These are phyloP conservation scores for Rhododendron vialii DNA, from an alignment of 148 eudicot genomes.

Conservation along the genomic window DNA sequence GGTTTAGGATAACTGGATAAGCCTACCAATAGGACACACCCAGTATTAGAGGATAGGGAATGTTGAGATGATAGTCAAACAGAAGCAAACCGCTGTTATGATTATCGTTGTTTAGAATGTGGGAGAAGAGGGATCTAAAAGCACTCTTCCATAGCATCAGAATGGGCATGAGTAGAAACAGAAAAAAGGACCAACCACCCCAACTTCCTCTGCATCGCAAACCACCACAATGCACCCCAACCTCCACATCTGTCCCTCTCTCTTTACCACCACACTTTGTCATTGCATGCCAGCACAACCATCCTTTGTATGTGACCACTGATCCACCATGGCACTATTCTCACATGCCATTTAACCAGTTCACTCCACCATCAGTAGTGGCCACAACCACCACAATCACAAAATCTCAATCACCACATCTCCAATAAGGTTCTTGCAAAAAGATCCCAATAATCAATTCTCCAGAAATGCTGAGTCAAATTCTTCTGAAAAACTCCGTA, in stretches of 20 bases:
- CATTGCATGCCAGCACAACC: not conserved
- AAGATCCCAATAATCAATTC: not conserved
- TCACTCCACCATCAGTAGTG: not conserved
- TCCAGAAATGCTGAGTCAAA: not conserved
- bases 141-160: not conserved
- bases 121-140: not conserved
- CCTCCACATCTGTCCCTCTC: not conserved
- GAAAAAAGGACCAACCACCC: not conserved
- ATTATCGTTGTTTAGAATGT: not conserved
- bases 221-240: not conserved
- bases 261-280: not conserved
- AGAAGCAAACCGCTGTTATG: not conserved
- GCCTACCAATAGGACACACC: not conserved
- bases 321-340: not conserved
- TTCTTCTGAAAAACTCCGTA: not conserved
- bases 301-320: not conserved
- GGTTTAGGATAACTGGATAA: not conserved
- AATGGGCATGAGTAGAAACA: not conserved
- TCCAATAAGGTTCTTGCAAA: not conserved
- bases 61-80: not conserved
- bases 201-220: not conserved
- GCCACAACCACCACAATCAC: not conserved
- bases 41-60: not conserved
- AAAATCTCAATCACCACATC: not conserved
- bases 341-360: not conserved